phyloP scores from a whole-genome alignment of 768 basidiomycete species.

The Sutorius australiensis region DNA sequence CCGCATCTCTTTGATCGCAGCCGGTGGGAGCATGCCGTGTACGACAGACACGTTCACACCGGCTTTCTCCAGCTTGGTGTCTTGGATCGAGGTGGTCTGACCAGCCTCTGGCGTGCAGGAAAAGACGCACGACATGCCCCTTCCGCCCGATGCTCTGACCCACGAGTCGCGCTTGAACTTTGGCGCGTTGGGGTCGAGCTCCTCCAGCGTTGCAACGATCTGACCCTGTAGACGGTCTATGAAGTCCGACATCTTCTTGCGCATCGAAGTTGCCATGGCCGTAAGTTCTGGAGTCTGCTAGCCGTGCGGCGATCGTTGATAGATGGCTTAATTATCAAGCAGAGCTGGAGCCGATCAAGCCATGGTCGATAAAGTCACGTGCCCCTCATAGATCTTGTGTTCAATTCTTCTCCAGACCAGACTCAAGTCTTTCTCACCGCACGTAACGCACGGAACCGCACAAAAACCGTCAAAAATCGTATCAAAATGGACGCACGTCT shows the following conservation, averaged over 20 bases:
- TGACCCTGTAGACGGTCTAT: constrained; percentile 71
- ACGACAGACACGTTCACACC: constrained; percentile 95
- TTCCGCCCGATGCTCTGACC: constrained; percentile 64
- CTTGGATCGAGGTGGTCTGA: constrained; percentile 32
- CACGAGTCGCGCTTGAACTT: constrained; percentile 80
- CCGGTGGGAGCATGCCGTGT: constrained; percentile 80
- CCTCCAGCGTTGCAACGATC: constrained; percentile 75
- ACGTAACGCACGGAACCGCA: neutral
- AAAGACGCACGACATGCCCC: constrained; percentile 83
- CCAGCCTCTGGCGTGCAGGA: constrained; percentile 37
- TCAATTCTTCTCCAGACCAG: neutral
- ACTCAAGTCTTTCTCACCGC: neutral
- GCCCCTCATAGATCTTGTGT: constrained; percentile 6
- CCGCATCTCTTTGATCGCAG: constrained; percentile 92
- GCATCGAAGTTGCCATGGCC: constrained; percentile 48
- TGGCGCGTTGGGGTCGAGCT: constrained; percentile 67
- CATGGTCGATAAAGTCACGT: constrained; percentile 24
- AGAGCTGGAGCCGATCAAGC: neutral
- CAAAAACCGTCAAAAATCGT: neutral
- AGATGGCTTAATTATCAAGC: neutral
- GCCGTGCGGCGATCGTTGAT: neutral
- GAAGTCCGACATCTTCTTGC: constrained; percentile 71
- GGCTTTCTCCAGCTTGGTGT: constrained; percentile 83
- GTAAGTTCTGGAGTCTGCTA: too few species aligned
- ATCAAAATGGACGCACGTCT: constrained; percentile 79